Percentiles rank a stretch among this genome's conserved stretches.
Conservation (phyloP, 1,139 yeast species). For the Blastobotrys niveus region DNA sequence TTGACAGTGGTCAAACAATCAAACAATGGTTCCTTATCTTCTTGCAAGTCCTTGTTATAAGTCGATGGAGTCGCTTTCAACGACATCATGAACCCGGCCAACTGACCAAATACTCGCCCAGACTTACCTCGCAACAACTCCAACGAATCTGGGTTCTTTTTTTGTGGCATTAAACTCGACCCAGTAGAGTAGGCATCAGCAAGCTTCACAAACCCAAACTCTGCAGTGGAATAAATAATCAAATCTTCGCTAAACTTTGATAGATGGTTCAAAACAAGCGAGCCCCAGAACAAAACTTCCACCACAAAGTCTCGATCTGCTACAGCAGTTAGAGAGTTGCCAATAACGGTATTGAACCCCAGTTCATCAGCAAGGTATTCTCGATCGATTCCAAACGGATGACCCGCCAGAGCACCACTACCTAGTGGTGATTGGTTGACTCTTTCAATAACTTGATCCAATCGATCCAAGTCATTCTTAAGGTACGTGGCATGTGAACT, state of each 20-base stretch:
- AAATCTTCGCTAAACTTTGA: slow-evolving; percentile 92
- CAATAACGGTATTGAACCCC: slow-evolving; percentile 65
- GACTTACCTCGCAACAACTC: slow-evolving; percentile 94
- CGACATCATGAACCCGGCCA: slow-evolving; percentile 94
- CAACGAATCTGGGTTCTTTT: slow-evolving; percentile 94
- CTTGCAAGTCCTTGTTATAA: slow-evolving; percentile 97
- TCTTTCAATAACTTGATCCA: slow-evolving; percentile 72
- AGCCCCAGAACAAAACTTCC: slow-evolving; percentile 96
- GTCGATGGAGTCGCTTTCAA: slow-evolving; percentile 94
- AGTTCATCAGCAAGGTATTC: slow-evolving; percentile 61
- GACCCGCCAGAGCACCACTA: slow-evolving; percentile 97
- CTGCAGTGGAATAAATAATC: slow-evolving; percentile 94
- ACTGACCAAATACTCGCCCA: slow-evolving; percentile 92
- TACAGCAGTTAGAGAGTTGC: slow-evolving; percentile 91
- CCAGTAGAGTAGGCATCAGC: slow-evolving; percentile 99
- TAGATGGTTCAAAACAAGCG: slow-evolving; percentile 89
- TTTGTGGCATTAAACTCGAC: slow-evolving; percentile 97
- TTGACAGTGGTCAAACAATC: slow-evolving; percentile 87
- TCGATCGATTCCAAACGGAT: slow-evolving; percentile 96
- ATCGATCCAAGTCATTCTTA: slow-evolving; percentile 80
- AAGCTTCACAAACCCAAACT: slow-evolving; percentile 85
- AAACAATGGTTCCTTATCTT: slow-evolving; percentile 94
- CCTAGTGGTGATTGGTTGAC: slow-evolving; percentile 90
- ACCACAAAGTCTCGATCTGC: slow-evolving; percentile 97
- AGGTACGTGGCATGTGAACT: slow-evolving; percentile 92